A percentile compares a stretch with the other conserved stretches of the same genome.
Evolutionary conservation across 768 basidiomycete genomes (phyloP).

Genomic region (Lentinula lateritia): DNA sequence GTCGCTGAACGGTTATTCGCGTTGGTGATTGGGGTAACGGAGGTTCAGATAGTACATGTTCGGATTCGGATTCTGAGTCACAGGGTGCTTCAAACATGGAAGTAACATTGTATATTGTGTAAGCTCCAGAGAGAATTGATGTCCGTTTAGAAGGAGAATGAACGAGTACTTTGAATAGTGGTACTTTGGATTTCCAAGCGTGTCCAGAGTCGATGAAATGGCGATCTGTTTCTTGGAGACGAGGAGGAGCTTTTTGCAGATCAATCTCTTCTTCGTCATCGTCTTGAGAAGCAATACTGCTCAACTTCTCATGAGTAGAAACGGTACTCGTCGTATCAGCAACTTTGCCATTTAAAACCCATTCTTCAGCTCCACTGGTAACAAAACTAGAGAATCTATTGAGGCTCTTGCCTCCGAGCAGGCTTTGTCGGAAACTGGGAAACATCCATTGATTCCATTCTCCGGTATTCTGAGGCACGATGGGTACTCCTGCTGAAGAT

Average conservation of each 20-base stretch:
- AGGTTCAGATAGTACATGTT: conserved; percentile 3
- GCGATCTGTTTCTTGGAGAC: conserved; percentile 48
- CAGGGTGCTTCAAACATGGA: conserved; percentile 30
- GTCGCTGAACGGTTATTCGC: conserved; percentile 69
- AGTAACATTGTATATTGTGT: conserved; percentile 72
- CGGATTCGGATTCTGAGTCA: neutral
- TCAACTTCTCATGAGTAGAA: conserved; percentile 16
- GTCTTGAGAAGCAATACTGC: conserved; percentile 15
- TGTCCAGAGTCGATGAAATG: conserved; percentile 71
- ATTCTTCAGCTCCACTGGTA: conserved; percentile 81
- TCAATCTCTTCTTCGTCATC: conserved; percentile 30
- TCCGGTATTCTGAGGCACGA: conserved; percentile 64
- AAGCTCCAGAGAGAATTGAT: conserved; percentile 62
- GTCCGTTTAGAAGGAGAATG: conserved; percentile 78
- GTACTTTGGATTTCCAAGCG: conserved; percentile 68
- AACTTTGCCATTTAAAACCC: conserved; percentile 62
- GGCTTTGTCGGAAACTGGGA: conserved; percentile 64
- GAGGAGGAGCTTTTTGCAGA: neutral
- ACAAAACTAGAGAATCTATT: conserved; percentile 88
- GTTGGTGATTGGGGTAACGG: conserved; percentile 30
- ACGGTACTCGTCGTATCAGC: conserved; percentile 23
- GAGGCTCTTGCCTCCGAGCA: conserved; percentile 72
- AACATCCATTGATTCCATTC: conserved; percentile 48
- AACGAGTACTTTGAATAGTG: conserved; percentile 67
- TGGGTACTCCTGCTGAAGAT: conserved; percentile 19